These are phyloP conservation scores for Aspergillus cavernicola DNA, from an alignment of 495 filamentous ascomycete species.

Conservation along the genomic window DNA sequence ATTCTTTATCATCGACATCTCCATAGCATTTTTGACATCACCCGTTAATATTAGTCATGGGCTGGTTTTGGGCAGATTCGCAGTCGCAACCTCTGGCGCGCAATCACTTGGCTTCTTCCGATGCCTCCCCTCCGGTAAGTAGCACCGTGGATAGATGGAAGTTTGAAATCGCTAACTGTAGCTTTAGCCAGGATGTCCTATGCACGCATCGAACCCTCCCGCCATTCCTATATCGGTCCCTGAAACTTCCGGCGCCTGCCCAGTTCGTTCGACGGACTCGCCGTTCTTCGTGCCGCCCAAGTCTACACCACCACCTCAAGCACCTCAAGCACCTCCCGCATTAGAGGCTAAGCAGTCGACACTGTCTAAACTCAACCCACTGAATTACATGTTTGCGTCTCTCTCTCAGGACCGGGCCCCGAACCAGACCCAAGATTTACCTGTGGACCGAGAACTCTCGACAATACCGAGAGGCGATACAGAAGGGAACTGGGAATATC, in stretches of 20 bases:
- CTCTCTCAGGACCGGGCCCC: conserved; percentile 75
- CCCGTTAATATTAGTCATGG: conserved; percentile 54
- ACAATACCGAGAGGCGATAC: conserved; percentile 79
- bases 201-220: conserved; percentile 65
- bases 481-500: conserved; percentile 90
- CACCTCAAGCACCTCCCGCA: conserved; percentile 19
- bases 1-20: too few relatives aligned
- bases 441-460: conserved; percentile 72
- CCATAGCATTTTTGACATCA: too few relatives aligned
- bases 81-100: conserved; percentile 40
- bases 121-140: conserved; percentile 66
- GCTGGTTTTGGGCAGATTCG: conserved; percentile 97
- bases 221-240: conserved; percentile 38
- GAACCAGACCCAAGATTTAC: conserved; percentile 67
- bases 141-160: conserved; percentile 1
- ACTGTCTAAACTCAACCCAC: conserved; percentile 75
- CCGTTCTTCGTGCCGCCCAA: conserved; percentile 38
- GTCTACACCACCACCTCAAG: conserved; percentile 18
- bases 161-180: conserved; percentile 28
- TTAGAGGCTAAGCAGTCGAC: conserved; percentile 37
- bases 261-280: conserved; percentile 46
- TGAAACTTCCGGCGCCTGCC: conserved; percentile 47
- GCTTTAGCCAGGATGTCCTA: conserved; percentile 78
- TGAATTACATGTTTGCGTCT: conserved; percentile 93
- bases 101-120: conserved; percentile 35